phyloP scores from a whole-genome alignment of 2,329 filamentous ascomycete species.

The Herpotrichia juniperi region DNA sequence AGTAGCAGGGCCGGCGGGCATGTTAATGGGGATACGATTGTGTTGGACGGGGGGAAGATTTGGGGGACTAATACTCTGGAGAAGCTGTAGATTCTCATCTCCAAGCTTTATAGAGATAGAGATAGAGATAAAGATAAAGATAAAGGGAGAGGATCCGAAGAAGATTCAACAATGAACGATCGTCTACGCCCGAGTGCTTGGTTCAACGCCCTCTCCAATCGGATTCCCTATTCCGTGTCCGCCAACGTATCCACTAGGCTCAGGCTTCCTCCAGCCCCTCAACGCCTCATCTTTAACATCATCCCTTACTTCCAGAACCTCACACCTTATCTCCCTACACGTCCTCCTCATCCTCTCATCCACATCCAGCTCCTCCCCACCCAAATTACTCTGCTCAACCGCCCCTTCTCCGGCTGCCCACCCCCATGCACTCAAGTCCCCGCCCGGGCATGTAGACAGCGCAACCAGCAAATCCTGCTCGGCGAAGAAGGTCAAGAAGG shows the following conservation, averaged over 20 bases:
- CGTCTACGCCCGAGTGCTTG: no score
- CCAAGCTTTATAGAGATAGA: neutral
- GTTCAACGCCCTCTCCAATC: slow-evolving; percentile 40
- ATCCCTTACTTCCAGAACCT: slow-evolving; percentile 70
- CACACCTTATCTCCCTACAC: slow-evolving; percentile 75
- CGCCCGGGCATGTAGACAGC: slow-evolving; percentile 75
- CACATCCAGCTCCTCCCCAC: slow-evolving; percentile 57
- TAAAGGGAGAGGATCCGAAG: no score
- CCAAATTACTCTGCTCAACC: slow-evolving; percentile 60
- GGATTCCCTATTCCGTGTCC: slow-evolving; percentile 68
- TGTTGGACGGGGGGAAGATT: slow-evolving; percentile 70
- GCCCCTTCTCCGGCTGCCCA: slow-evolving; percentile 62
- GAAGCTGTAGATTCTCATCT: slow-evolving; percentile 20
- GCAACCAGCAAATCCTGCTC: slow-evolving; percentile 76
- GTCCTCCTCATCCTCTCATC: slow-evolving; percentile 63
- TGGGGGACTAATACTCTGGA: slow-evolving; percentile 40
- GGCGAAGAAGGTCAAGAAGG: slow-evolving; percentile 76
- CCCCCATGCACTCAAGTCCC: slow-evolving; percentile 81
- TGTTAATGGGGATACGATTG: slow-evolving; percentile 73
- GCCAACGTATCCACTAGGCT: slow-evolving; percentile 67
- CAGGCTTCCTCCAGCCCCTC: slow-evolving; percentile 66
- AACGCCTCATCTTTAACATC: slow-evolving; percentile 38
- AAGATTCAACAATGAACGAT: neutral
- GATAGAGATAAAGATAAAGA: no score
- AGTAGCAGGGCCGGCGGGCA: slow-evolving; percentile 70